Conservation (phyloP, 192 early-diverging fungal genomes). For the Coemansia erecta region DNA sequence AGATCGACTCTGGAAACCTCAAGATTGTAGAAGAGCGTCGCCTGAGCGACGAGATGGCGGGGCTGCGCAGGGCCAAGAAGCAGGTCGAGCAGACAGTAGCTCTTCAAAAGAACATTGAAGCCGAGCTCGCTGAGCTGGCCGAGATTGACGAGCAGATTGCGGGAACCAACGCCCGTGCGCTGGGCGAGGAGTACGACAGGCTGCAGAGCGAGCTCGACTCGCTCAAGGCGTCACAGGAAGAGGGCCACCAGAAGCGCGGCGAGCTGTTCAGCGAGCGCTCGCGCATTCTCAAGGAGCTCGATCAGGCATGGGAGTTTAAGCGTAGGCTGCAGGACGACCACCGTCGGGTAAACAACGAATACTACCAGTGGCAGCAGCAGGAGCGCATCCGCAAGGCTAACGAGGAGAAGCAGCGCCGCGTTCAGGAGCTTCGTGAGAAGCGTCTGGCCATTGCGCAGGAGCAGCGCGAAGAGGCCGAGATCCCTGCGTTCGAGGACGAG, state of each 20-base stretch:
- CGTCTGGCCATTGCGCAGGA: conserved; percentile 67
- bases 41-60: conserved; percentile 32
- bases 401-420: conserved; percentile 65
- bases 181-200: conserved; percentile 66
- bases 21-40: conserved; percentile 87
- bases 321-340: conserved; percentile 67
- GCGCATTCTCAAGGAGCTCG: conserved; percentile 66
- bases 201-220: conserved; percentile 71
- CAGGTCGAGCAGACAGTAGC: conserved; percentile 76
- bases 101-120: conserved; percentile 75
- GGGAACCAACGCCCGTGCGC: conserved; percentile 58
- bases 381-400: conserved; percentile 60
- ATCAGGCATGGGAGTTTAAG: conserved; percentile 66
- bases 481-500: conserved; percentile 84
- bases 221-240: conserved; percentile 61
- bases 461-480: conserved; percentile 81
- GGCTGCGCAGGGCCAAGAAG: conserved; percentile 38
- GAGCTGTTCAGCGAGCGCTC: conserved; percentile 71
- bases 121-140: conserved; percentile 64
- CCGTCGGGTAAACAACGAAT: conserved; percentile 73
- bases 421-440: conserved; percentile 66
- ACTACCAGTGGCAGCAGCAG: conserved; percentile 67
- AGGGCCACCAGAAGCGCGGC: conserved; percentile 62
- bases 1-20: conserved; percentile 73
- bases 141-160: conserved; percentile 57